These are phyloP conservation scores for Lanmaoa pseudosensibilis DNA, from an alignment of 768 basidiomycete species.

Conservation along the genomic window DNA sequence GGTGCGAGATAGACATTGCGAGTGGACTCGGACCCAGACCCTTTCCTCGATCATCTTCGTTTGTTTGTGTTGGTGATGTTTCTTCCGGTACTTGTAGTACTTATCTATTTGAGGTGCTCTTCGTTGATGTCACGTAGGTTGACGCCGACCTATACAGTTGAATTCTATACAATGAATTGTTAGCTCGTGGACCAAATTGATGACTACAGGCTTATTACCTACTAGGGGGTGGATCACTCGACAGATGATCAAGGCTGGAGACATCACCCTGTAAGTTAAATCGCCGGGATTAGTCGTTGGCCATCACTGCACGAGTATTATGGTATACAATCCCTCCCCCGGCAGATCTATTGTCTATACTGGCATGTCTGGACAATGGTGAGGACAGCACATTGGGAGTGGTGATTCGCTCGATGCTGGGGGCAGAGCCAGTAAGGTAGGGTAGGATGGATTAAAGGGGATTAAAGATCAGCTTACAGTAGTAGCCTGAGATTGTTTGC, in stretches of 20 bases:
- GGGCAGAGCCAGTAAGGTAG: neutral
- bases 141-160: constrained; percentile 5
- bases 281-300: neutral
- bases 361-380: neutral
- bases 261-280: no score
- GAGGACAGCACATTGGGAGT: neutral
- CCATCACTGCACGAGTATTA: neutral
- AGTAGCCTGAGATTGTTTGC: no score
- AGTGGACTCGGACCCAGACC: neutral
- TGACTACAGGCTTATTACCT: neutral
- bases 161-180: neutral
- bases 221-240: neutral
- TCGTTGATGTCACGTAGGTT: neutral
- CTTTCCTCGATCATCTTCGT: neutral
- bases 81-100: neutral
- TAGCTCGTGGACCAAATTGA: neutral
- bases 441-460: neutral
- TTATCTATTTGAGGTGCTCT: constrained; percentile 20
- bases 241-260: neutral
- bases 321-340: neutral
- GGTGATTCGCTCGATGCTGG: neutral
- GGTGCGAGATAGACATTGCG: constrained; percentile 23
- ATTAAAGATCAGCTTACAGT: neutral
- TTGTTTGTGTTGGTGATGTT: neutral
- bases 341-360: neutral